Base-by-base conservation (phyloP, 2,329 filamentous ascomycete species). In the Verticillium alfalfae region DNA sequence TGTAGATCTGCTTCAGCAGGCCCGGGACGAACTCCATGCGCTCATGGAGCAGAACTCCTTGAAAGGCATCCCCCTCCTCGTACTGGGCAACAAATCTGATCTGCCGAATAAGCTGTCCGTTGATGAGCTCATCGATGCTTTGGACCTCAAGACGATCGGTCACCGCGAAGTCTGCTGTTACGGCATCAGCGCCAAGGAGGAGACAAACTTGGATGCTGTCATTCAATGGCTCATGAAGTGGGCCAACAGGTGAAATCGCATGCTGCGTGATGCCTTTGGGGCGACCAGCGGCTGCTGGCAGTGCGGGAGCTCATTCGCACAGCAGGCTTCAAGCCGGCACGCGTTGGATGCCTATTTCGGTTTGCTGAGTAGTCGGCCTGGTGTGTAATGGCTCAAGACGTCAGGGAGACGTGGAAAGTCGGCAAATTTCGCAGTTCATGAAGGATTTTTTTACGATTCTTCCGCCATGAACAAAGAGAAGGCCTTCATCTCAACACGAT, bases 141-240 rank as follows among this genome's bases (percentile, higher is more conserved):
- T 99, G 77, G 89, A 97, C 70, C 84, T 99, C 62, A 96, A 95
- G 75, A 87, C 86, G 68, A 93, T 99, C 74, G 90, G 88, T 63
- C 89, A 92, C 70, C 91, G 95, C 61, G 95, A 99, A 76, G 94
- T 99, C 69, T 97, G 92, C 79, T 98, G 95, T 79, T 99, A 99
- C 76, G 94, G 94, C 65, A 97, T 99, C 79, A 97, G 93, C 75
- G 95, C 94, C 64, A 98, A 98, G 77, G 94, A 98, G 75, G 95
- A 99, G 79, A 99, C 94, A 62, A 99, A 99, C 78, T 87, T 99
- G 67, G 94, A 99, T 72, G 95, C 94, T 7, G 95, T 99, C 59
- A 82, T 99, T 70, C 91, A 97, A 74, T 99, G 95, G 91, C 82
- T 99, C 74, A 94, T 99, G 75, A 94, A 93, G 68, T 90, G 91